These are phyloP conservation scores for Pyrus bretschneideri DNA, from an alignment of 306 rosid species.

Conservation along the genomic window DNA sequence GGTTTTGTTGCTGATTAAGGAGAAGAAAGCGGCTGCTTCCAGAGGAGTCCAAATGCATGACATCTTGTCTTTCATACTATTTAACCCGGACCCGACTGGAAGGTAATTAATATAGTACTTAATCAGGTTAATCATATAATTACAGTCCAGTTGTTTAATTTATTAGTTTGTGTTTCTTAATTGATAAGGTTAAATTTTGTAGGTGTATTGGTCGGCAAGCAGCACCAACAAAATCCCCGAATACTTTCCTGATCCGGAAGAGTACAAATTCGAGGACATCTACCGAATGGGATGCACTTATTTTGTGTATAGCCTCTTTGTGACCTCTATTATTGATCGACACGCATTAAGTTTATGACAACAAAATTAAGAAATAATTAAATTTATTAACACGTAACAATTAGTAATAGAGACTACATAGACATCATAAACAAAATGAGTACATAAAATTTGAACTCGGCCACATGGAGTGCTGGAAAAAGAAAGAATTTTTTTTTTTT, in stretches of 20 bases:
- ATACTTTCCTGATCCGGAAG: constrained; percentile 29
- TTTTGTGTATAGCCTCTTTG: too few relatives aligned
- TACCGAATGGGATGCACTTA: constrained; percentile 47
- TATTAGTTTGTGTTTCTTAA: too few relatives aligned
- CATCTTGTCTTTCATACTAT: not conserved
- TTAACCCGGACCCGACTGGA: not conserved
- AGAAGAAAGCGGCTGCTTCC: not conserved
- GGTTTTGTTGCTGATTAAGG: not conserved
- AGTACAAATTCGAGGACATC: constrained; percentile 53
- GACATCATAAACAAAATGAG: not conserved
- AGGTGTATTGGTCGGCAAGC: constrained; percentile 27
- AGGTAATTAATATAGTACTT: not conserved
- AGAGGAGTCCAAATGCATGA: not conserved
- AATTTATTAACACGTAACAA: too few relatives aligned
- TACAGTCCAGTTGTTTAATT: too few relatives aligned
- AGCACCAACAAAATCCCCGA: constrained; percentile 37
- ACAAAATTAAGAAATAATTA: too few relatives aligned
- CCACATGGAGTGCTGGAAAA: too few relatives aligned
- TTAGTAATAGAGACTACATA: too few relatives aligned
- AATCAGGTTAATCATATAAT: too few relatives aligned
- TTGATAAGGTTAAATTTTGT: too few relatives aligned
- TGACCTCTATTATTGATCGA: too few relatives aligned
- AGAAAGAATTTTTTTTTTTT: too few relatives aligned
- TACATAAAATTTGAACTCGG: not conserved
- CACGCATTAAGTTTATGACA: too few relatives aligned